phyloP scores from a whole-genome alignment of 176 grass and related monocot genomes.

The Guadua angustifolia region DNA sequence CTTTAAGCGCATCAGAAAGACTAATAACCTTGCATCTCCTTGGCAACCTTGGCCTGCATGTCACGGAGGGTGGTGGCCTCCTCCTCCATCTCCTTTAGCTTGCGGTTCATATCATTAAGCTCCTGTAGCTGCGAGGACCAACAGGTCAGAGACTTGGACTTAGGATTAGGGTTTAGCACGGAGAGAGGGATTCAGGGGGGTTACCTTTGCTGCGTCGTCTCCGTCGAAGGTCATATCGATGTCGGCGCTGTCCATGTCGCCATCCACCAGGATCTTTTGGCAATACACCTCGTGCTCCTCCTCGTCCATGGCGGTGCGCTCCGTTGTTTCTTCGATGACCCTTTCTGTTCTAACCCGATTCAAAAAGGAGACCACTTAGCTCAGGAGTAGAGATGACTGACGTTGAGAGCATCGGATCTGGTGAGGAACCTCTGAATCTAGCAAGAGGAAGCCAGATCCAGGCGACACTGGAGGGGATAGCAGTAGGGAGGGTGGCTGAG shows the following conservation, averaged over 20 bases:
- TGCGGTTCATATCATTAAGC: constrained; percentile 76
- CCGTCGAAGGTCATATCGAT: constrained; percentile 55
- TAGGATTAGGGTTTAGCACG: constrained; percentile 48
- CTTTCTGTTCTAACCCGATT: too few species aligned
- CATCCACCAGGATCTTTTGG: constrained; percentile 73
- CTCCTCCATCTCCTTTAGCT: constrained; percentile 82
- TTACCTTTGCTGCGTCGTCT: constrained; percentile 60
- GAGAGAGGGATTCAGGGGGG: not conserved
- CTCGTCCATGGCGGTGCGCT: constrained; percentile 58
- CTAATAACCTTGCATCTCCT: constrained; percentile 72
- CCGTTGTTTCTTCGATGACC: too few species aligned
- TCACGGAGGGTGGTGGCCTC: constrained; percentile 69
- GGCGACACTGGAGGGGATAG: too few species aligned
- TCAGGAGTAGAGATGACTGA: too few species aligned
- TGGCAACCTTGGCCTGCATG: constrained; percentile 80
- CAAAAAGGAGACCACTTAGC: too few species aligned
- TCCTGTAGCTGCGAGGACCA: constrained; percentile 49
- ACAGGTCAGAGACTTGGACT: constrained; percentile 1
- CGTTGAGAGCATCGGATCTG: too few species aligned
- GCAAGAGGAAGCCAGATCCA: too few species aligned
- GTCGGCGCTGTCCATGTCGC: constrained; percentile 64
- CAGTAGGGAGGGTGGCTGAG: too few species aligned
- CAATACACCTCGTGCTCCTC: constrained; percentile 83
- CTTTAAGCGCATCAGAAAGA: not conserved
- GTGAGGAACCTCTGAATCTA: too few species aligned